Evolutionary conservation across 179 eudicot genomes (phyloP), one percentile per base, ranked within the genome.

Genomic region (Nepenthes alata): DNA sequence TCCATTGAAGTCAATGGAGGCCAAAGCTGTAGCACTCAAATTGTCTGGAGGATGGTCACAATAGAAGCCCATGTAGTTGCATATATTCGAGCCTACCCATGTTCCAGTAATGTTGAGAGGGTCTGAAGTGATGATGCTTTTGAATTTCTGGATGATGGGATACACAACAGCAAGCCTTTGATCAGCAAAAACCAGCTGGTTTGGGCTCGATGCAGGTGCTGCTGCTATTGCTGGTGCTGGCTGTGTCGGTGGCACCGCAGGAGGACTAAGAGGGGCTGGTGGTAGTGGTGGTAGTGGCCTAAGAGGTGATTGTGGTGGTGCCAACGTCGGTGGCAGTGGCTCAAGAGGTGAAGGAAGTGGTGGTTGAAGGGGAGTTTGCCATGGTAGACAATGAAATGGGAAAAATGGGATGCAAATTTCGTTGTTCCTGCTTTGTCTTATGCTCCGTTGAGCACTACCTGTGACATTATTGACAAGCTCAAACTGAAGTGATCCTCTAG

Each of bases 1-100:
- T 0, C 96, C 97, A n/a, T 91, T 91, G 76, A 91, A 85, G 60
- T 88, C 94, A 0, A 88, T 73, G 38, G 91, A 82, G n/a, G 96
- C 96, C 0, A 91, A 58, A 0, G 85, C 72, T 0, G 61, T 73
- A 37, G 94, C 96, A 3, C 71, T 71, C 0, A 54, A 37, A 65
- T 88, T 85, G 70, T 88, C 78, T 0, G 96, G 94, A 2, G 89
- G 90, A 11, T 58, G 67, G 57, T 84, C 94, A 45, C 94, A 91
- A 55, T 64, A 88, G 54, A 91, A 91, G 3, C 97, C 96, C 66
- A 52, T 74, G 81, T 91, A 88, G 37, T n/a, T 80, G 77, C 97
- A 91, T 16, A 91, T 62, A 44, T 88, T 73, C 2, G 86, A 3
- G 52, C 97, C 97, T 4, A 75, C 75, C 97, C 97, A 91, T n/a